phyloP scores from a whole-genome alignment of 495 filamentous ascomycete genomes.

The Lophium mytilinum region DNA sequence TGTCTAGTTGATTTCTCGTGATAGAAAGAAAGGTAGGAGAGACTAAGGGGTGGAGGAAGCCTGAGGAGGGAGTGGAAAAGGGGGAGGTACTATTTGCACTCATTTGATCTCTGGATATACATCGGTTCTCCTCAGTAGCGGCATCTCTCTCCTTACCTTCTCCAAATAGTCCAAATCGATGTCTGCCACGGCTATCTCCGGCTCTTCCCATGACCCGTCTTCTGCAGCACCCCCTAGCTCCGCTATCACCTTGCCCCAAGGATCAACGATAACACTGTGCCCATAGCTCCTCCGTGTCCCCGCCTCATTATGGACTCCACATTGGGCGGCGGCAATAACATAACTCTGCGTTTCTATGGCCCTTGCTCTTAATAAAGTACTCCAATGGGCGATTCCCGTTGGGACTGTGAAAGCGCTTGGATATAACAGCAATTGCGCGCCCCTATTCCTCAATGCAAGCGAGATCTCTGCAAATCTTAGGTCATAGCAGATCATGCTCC shows the following conservation, averaged over 20 bases:
- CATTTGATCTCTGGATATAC: slow-evolving; percentile 46
- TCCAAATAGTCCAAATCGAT: slow-evolving; percentile 33
- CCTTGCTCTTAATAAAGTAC: slow-evolving; percentile 62
- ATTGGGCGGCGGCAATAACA: slow-evolving; percentile 83
- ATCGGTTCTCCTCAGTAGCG: slow-evolving; percentile 42
- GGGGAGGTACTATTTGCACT: too few relatives aligned
- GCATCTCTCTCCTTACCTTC: slow-evolving; percentile 38
- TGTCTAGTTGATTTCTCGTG: too few relatives aligned
- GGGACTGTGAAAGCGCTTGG: slow-evolving; percentile 87
- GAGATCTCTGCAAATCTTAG: slow-evolving; percentile 75
- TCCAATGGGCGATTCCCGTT: slow-evolving; percentile 84
- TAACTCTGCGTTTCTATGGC: slow-evolving; percentile 88
- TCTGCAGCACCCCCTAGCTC: slow-evolving; percentile 48
- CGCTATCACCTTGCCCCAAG: slow-evolving; percentile 74
- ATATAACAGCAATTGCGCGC: slow-evolving; percentile 73
- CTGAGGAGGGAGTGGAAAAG: too few relatives aligned
- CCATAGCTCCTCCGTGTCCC: slow-evolving; percentile 71
- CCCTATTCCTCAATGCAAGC: slow-evolving; percentile 55
- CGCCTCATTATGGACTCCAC: slow-evolving; percentile 63
- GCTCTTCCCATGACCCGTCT: slow-evolving; percentile 32
- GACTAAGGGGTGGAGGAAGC: too few relatives aligned
- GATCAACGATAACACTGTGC: slow-evolving; percentile 77
- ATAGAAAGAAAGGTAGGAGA: too few relatives aligned
- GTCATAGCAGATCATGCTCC: slow-evolving; percentile 83
- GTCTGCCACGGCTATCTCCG: slow-evolving; percentile 41